Evolutionary conservation across 31 red algal species (phyloP).

Genomic region (Endocladia muricata): DNA sequence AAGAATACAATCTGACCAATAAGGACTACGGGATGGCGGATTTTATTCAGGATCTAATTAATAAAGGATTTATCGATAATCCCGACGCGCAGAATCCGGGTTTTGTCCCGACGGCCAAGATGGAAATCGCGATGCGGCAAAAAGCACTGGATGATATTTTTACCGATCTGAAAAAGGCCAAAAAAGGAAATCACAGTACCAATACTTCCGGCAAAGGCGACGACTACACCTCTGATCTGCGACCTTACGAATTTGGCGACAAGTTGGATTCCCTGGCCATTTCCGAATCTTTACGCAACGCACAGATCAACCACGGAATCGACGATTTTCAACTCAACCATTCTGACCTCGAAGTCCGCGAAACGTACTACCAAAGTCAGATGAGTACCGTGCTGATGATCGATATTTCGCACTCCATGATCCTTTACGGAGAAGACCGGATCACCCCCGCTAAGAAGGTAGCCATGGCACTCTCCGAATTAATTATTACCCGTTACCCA

Average conservation of each 20-base stretch:
- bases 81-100: neutral
- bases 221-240: neutral
- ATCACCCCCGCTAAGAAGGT: too few species aligned
- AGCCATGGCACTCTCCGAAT: too few species aligned
- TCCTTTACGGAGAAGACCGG: too few species aligned
- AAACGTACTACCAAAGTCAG: neutral
- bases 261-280: neutral
- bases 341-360: neutral
- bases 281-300: neutral
- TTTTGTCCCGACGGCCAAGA: neutral
- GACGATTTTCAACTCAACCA: neutral
- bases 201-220: neutral
- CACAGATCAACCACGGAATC: slow-evolving; percentile 7
- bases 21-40: neutral
- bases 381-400: slow-evolving; percentile 17
- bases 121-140: neutral
- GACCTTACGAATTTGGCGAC: neutral
- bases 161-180: neutral
- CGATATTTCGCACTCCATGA: too few species aligned
- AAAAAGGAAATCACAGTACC: neutral
- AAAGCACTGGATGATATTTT: neutral
- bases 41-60: neutral
- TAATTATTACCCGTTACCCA: too few species aligned
- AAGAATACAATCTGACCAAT: slow-evolving; percentile 5
- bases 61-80: neutral